A percentile compares a stretch with the other conserved stretches of the same genome.
Evolutionary conservation across 2,329 filamentous ascomycete species (phyloP).

Genomic region (Ilyonectria robusta): DNA sequence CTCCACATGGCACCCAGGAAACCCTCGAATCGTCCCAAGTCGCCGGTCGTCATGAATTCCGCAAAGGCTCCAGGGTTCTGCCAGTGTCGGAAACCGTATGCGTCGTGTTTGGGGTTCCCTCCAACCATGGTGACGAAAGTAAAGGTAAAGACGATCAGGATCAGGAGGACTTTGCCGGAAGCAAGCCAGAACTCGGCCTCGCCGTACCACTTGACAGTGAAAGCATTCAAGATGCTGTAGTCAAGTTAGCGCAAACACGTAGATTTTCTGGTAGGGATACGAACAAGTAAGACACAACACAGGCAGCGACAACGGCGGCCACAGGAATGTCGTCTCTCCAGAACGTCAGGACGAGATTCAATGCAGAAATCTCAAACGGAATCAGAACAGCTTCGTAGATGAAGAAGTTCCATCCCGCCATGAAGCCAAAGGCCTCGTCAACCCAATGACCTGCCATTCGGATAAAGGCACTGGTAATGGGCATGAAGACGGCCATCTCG

Average conservation of each 20-base stretch:
- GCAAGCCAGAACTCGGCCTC: constrained; percentile 34
- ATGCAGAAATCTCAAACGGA: constrained; percentile 33
- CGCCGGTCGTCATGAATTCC: constrained; percentile 29
- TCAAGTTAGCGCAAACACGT: background rate
- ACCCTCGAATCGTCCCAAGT: constrained; percentile 31
- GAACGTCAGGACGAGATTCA: constrained; percentile 31
- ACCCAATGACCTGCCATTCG: constrained; percentile 36
- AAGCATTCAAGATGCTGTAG: constrained; percentile 27
- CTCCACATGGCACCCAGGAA: constrained; percentile 32
- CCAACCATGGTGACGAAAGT: constrained; percentile 34
- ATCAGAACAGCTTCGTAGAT: constrained; percentile 33
- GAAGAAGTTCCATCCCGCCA: constrained; percentile 37
- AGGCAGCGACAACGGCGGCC: constrained; percentile 30
- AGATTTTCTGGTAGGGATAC: background rate
- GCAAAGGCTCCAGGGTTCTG: constrained; percentile 30
- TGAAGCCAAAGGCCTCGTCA: constrained; percentile 35
- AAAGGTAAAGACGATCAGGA: constrained; percentile 34
- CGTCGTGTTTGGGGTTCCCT: constrained; percentile 31
- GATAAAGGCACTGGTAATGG: constrained; percentile 33
- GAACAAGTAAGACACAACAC: constrained; percentile 29
- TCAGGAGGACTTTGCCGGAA: constrained; percentile 32
- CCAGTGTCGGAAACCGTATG: constrained; percentile 36
- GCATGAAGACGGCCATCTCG: constrained; percentile 34
- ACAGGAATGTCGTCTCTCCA: constrained; percentile 37
- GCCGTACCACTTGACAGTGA: constrained; percentile 34